Percentiles rank a stretch among this genome's conserved stretches.
Conservation (phyloP, 192 early-diverging fungal genomes). For the Helicostylum pulchrum region DNA sequence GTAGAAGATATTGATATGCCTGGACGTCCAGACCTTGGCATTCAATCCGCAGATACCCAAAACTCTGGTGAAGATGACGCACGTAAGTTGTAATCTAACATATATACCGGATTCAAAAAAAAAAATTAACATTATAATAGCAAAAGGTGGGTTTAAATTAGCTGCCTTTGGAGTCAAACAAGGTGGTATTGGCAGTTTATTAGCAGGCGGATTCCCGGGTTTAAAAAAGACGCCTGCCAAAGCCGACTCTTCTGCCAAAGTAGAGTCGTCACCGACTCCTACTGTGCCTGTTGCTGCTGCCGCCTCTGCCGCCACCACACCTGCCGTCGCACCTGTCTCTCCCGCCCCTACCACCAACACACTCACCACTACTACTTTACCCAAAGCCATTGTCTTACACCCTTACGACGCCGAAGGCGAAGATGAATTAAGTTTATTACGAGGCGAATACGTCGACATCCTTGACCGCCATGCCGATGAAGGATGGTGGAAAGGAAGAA, state of each 20-base stretch:
- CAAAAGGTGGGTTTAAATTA: constrained; percentile 50
- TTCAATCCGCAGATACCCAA: background rate
- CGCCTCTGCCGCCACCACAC: background rate
- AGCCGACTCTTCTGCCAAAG: background rate
- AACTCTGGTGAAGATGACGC: background rate
- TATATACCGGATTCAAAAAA: no score
- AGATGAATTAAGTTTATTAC: constrained; percentile 45
- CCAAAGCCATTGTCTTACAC: constrained; percentile 42
- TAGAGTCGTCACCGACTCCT: no score
- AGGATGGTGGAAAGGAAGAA: constrained; percentile 54
- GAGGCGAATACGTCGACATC: constrained; percentile 43
- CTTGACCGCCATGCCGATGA: constrained; percentile 47
- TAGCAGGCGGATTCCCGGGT: constrained; percentile 67
- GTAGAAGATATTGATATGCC: constrained; percentile 35
- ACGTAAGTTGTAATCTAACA: background rate
- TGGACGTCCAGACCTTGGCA: constrained; percentile 22
- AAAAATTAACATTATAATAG: no score
- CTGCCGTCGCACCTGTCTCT: background rate
- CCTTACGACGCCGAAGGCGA: constrained; percentile 48
- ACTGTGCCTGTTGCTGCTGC: background rate
- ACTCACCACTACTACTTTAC: background rate
- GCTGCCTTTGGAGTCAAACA: constrained; percentile 77
- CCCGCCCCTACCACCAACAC: background rate
- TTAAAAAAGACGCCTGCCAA: constrained; percentile 54
- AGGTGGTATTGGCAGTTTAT: constrained; percentile 72